A percentile compares a stretch with the other conserved stretches of the same genome.
Conservation (phyloP, 2,329 filamentous ascomycete species). For the Pseudocercospora macadamiae region DNA sequence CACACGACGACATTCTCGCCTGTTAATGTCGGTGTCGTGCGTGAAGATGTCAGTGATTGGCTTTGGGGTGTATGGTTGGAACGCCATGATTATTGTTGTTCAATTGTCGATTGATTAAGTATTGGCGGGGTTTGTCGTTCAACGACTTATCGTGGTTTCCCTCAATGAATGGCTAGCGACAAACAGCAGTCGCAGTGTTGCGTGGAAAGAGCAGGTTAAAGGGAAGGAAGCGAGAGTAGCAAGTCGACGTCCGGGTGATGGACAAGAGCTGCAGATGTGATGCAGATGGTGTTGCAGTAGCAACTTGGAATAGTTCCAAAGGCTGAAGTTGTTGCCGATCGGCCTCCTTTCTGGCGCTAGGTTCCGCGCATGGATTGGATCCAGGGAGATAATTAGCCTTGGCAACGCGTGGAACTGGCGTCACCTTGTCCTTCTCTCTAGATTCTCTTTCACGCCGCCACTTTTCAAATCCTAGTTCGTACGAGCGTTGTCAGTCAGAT, state of each 20-base stretch:
- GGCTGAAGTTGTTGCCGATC: slow-evolving; percentile 1
- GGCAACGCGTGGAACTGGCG: not conserved
- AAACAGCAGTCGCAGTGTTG: not conserved
- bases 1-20: slow-evolving; percentile 64
- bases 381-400: not conserved
- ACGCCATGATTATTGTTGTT: slow-evolving; percentile 37
- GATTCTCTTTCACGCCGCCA: not conserved
- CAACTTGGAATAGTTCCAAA: not conserved
- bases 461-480: not conserved
- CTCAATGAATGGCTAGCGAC: slow-evolving; percentile 3
- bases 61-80: slow-evolving; percentile 48
- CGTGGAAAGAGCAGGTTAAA: not conserved
- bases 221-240: not conserved
- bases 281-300: not conserved
- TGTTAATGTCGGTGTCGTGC: slow-evolving; percentile 67
- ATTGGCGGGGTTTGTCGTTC: not conserved
- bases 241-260: not conserved
- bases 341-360: not conserved
- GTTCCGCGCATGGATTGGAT: not conserved
- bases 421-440: not conserved
- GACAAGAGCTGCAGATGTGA: not conserved
- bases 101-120: not conserved
- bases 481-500: not conserved
- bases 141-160: not conserved
- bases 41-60: slow-evolving; percentile 66